These are phyloP conservation scores for Parastagonospora nodorum DNA, from an alignment of 2,329 filamentous ascomycete genomes.

Conservation along the genomic window DNA sequence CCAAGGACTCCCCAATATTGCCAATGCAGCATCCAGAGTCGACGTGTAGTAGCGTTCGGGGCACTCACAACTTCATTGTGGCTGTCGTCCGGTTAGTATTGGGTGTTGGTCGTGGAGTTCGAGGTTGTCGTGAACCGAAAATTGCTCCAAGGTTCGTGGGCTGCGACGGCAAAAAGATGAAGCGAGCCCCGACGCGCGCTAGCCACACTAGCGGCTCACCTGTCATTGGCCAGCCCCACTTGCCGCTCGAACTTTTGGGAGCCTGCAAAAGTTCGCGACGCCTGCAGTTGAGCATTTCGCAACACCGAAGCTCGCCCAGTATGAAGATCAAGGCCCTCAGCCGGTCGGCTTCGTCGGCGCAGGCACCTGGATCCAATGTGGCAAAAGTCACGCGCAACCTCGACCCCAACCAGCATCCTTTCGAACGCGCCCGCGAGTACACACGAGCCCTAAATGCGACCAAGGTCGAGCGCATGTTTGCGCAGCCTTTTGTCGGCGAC, in stretches of 20 bases:
- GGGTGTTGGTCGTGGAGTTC: slow-evolving; percentile 36
- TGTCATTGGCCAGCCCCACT: slow-evolving; percentile 21
- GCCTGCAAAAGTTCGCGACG: slow-evolving; percentile 25
- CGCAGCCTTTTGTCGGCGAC: slow-evolving; percentile 80
- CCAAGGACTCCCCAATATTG: slow-evolving; percentile 8
- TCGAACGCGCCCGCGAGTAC: slow-evolving; percentile 88
- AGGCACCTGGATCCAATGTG: slow-evolving; percentile 69
- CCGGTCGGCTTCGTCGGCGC: slow-evolving; percentile 67
- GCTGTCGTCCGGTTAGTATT: slow-evolving; percentile 48
- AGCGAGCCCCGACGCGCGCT: slow-evolving; percentile 17
- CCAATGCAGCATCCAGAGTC: slow-evolving; percentile 12
- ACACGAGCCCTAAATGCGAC: slow-evolving; percentile 80
- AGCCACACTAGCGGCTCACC: slow-evolving; percentile 17
- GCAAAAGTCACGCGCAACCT: slow-evolving; percentile 71
- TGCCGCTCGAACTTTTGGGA: slow-evolving; percentile 17
- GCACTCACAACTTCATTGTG: slow-evolving; percentile 63
- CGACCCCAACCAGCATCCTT: slow-evolving; percentile 85
- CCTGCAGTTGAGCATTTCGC: neutral
- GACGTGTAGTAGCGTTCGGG: slow-evolving; percentile 17
- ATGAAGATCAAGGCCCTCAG: slow-evolving; percentile 64
- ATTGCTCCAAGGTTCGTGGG: slow-evolving; percentile 22
- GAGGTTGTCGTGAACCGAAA: slow-evolving; percentile 23
- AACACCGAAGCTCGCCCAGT: slow-evolving; percentile 22
- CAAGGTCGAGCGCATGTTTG: slow-evolving; percentile 93
- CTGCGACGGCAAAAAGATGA: slow-evolving; percentile 26